phyloP scores from a whole-genome alignment of 129 eudicot species.

The Scalesia atractyloides region DNA sequence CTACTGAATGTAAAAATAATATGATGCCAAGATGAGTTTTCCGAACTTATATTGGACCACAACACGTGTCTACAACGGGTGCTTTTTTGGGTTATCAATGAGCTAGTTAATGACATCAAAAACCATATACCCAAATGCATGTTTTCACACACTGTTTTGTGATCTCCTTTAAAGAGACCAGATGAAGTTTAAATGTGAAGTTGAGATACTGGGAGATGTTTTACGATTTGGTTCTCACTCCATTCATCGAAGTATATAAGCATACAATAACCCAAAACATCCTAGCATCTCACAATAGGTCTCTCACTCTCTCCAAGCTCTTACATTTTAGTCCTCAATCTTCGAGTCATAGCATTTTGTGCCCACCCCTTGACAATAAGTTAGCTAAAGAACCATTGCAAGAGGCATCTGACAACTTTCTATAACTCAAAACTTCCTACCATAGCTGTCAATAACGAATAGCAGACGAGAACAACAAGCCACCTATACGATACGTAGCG shows the following conservation, averaged over 20 bases:
- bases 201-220: not conserved
- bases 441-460: not conserved
- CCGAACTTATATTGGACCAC: slow-evolving; percentile 5
- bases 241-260: slow-evolving; percentile 4
- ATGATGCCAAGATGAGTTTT: not conserved
- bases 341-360: not conserved
- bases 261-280: not conserved
- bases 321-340: slow-evolving; percentile 5
- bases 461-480: too few relatives aligned
- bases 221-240: not conserved
- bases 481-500: too few relatives aligned
- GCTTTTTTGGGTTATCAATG: not conserved
- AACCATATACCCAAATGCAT: not conserved
- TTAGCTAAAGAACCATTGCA: slow-evolving; percentile 2
- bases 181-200: not conserved
- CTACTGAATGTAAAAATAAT: not conserved
- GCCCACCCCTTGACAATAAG: slow-evolving; percentile 1
- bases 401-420: slow-evolving; percentile 4
- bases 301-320: not conserved
- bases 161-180: not conserved
- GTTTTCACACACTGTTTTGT: not conserved
- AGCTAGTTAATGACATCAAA: not conserved
- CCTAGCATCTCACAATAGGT: slow-evolving; percentile 7
- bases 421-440: slow-evolving; percentile 8
- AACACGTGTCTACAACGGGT: not conserved